Percentiles rank a stretch among this genome's conserved stretches.
Evolutionary conservation across 805 yeast genomes (phyloP).

Genomic region (Kazachstania taianensis): DNA sequence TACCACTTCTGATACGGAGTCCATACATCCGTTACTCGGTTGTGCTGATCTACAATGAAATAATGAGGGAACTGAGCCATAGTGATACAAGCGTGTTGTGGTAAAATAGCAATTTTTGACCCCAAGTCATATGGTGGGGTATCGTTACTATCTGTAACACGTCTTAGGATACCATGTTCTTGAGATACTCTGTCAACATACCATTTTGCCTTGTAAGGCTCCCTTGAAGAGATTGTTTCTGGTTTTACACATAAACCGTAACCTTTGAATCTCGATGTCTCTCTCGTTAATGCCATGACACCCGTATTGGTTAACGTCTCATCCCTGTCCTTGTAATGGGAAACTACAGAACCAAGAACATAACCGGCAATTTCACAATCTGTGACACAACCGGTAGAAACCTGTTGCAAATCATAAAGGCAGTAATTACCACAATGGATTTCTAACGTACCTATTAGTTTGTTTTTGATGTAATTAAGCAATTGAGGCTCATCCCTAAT

Average conservation of each 20-base stretch:
- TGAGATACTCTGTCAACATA: constrained; percentile 58
- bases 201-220: constrained; percentile 43
- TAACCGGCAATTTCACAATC: constrained; percentile 38
- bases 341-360: constrained; percentile 50
- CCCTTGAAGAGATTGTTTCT: constrained; percentile 28
- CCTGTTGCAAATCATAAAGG: constrained; percentile 65
- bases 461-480: constrained; percentile 8
- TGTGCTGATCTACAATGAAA: constrained; percentile 41
- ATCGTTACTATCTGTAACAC: too few relatives aligned
- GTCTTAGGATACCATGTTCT: constrained; percentile 68
- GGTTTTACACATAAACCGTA: constrained; percentile 33
- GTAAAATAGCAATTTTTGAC: constrained; percentile 43
- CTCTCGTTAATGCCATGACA: constrained; percentile 59
- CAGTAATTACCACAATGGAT: constrained; percentile 78
- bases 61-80: constrained; percentile 53
- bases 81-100: constrained; percentile 68
- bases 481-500: constrained; percentile 8
- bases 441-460: constrained; percentile 40
- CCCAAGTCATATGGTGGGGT: constrained; percentile 43
- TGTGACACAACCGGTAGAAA: constrained; percentile 52
- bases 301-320: constrained; percentile 62
- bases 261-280: constrained; percentile 49
- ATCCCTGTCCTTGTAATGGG: constrained; percentile 45
- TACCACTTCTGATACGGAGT: constrained; percentile 49
- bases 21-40: constrained; percentile 51